phyloP scores from a whole-genome alignment of 1,284 basidiomycete genomes.

The Ustilago crameri region DNA sequence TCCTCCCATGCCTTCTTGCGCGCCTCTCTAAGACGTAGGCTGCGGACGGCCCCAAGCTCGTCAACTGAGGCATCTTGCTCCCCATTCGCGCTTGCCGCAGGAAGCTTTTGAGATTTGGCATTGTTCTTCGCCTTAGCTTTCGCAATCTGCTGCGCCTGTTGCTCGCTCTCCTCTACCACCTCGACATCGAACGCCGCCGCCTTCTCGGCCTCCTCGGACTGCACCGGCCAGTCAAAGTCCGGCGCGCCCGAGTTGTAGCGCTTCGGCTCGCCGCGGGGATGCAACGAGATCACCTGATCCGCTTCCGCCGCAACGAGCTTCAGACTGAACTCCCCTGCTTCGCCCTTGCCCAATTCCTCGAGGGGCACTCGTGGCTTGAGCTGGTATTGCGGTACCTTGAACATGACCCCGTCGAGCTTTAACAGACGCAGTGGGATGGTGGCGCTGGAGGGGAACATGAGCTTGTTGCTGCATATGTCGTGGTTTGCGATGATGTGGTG shows the following conservation, averaged over 20 bases:
- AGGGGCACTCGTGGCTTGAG: conserved; percentile 24
- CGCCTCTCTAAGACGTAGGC: conserved; percentile 38
- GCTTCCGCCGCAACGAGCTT: conserved; percentile 24
- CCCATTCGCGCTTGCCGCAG: conserved; percentile 12
- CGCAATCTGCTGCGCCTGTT: conserved; percentile 71
- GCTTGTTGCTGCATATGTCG: conserved; percentile 74
- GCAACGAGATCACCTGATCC: conserved; percentile 36
- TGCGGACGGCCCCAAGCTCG: conserved; percentile 27
- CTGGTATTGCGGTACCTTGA: conserved; percentile 76
- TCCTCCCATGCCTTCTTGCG: conserved; percentile 49
- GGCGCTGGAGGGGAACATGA: conserved; percentile 80
- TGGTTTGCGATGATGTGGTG: conserved; percentile 73
- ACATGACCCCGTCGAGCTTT: conserved; percentile 79
- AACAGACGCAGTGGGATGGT: conserved; percentile 79
- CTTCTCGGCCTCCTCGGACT: conserved; percentile 26
- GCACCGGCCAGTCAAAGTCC: conserved; percentile 63
- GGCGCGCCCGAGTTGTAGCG: conserved; percentile 37
- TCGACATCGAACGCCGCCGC: conserved; percentile 68
- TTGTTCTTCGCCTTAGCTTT: conserved; percentile 42
- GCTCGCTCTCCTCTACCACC: conserved; percentile 68
- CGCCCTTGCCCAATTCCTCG: background rate
- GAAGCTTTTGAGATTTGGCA: conserved; percentile 68
- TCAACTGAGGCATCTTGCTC: conserved; percentile 28
- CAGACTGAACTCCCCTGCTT: conserved; percentile 4
- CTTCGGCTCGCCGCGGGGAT: conserved; percentile 41